These are phyloP conservation scores for Chrysoporthe deuterocubensis DNA, from an alignment of 2,329 filamentous ascomycete genomes.

Conservation along the genomic window DNA sequence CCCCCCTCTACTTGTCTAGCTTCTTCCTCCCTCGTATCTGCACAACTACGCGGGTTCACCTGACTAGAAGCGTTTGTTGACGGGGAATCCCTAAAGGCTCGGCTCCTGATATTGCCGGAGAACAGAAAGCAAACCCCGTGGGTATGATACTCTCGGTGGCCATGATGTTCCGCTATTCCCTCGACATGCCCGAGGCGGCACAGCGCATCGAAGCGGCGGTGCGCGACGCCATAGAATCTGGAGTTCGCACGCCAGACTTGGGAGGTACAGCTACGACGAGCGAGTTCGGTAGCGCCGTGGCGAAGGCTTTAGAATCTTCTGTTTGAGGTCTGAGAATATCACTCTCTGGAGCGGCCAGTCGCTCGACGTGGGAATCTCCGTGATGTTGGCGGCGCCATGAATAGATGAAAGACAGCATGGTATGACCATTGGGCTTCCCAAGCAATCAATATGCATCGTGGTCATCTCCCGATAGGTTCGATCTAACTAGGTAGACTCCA, in stretches of 20 bases:
- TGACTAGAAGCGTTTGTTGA: too few species aligned
- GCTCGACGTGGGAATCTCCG: too few species aligned
- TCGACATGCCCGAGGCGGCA: background rate
- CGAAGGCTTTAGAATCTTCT: slow-evolving; percentile 3
- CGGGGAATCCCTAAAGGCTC: background rate
- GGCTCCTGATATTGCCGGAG: slow-evolving; percentile 4
- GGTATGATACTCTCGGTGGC: slow-evolving; percentile 8
- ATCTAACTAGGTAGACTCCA: too few species aligned
- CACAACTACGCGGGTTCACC: too few species aligned
- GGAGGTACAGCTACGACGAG: slow-evolving; percentile 3
- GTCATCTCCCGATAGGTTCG: too few species aligned
- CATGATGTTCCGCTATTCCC: slow-evolving; percentile 10
- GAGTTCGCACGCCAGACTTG: background rate
- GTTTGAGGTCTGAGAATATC: background rate
- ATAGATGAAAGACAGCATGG: too few species aligned
- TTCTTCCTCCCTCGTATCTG: too few species aligned
- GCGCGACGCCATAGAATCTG: slow-evolving; percentile 5
- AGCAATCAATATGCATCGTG: too few species aligned
- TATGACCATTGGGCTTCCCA: too few species aligned
- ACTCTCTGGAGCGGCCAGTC: too few species aligned
- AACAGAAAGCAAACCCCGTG: slow-evolving; percentile 4
- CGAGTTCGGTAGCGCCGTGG: slow-evolving; percentile 3
- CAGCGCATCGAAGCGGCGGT: background rate
- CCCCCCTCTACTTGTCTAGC: too few species aligned
- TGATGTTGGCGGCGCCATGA: too few species aligned